Conservation (phyloP, 192 early-diverging fungal genomes). For the Backusella luteola region DNA sequence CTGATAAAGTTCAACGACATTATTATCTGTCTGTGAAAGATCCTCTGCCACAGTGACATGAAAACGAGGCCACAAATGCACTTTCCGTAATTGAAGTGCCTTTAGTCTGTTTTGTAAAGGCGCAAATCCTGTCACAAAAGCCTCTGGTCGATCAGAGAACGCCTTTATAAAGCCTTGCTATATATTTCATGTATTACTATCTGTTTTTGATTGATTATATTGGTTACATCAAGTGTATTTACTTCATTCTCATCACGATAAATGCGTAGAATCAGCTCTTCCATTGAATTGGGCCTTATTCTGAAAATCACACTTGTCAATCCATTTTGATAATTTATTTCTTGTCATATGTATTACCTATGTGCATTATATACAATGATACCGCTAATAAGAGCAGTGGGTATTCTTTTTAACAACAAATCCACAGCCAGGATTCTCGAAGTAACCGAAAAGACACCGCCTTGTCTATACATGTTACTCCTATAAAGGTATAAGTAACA, state of each 20-base stretch:
- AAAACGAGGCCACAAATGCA: constrained; percentile 87
- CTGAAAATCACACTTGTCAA: constrained; percentile 30
- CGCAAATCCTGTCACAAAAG: constrained; percentile 77
- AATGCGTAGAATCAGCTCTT: constrained; percentile 87
- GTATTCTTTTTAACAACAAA: constrained; percentile 76
- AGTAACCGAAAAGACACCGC: constrained; percentile 85
- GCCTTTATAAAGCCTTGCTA: constrained; percentile 89
- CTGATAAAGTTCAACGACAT: constrained; percentile 75
- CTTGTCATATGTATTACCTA: constrained; percentile 29
- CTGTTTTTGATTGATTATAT: background rate
- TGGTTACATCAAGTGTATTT: background rate
- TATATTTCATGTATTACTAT: background rate
- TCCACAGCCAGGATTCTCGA: constrained; percentile 91
- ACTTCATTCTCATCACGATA: constrained; percentile 75
- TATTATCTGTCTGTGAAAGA: constrained; percentile 48
- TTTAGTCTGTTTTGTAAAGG: constrained; percentile 88
- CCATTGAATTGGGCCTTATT: constrained; percentile 75
- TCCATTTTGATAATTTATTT: background rate
- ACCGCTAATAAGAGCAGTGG: constrained; percentile 74
- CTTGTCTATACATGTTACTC: constrained; percentile 65
- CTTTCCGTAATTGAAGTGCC: constrained; percentile 74
- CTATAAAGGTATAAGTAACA: constrained; percentile 31
- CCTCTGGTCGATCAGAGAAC: constrained; percentile 84
- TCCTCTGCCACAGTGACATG: constrained; percentile 61
- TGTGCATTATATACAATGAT: constrained; percentile 87